Conservation (phyloP, 192 early-diverging fungal species). For the Umbelopsis ramanniana region DNA sequence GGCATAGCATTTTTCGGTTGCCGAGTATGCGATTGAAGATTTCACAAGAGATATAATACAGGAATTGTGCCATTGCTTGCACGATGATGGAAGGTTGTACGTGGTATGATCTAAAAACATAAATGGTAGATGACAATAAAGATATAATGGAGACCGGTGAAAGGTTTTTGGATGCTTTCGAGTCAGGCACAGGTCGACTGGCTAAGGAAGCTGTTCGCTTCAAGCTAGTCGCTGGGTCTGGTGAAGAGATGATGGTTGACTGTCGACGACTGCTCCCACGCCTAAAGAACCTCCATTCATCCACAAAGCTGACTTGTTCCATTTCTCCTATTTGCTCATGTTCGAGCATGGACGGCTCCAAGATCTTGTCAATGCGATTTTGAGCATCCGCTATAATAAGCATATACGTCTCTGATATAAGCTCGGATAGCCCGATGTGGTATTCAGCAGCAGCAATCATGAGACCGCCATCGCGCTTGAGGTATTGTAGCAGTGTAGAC, state of each 20-base stretch:
- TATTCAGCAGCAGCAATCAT: constrained; percentile 65
- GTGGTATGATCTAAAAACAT: constrained; percentile 71
- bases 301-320: constrained; percentile 59
- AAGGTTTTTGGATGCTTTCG: constrained; percentile 13
- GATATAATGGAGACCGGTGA: constrained; percentile 73
- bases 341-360: constrained; percentile 71
- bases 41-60: constrained; percentile 78
- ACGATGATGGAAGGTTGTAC: constrained; percentile 77
- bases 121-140: constrained; percentile 71
- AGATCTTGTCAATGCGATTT: constrained; percentile 62
- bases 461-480: constrained; percentile 84
- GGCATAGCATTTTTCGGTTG: constrained; percentile 71
- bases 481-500: constrained; percentile 79
- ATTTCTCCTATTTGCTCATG: constrained; percentile 75
- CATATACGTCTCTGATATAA: constrained; percentile 72
- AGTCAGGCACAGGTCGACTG: not conserved
- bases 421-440: constrained; percentile 79
- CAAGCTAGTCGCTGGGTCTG: constrained; percentile 1
- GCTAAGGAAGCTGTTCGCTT: constrained; percentile 7
- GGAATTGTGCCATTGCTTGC: constrained; percentile 75
- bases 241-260: constrained; percentile 29
- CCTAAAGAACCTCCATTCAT: constrained; percentile 64
- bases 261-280: constrained; percentile 33
- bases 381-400: constrained; percentile 65
- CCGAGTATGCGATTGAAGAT: constrained; percentile 89